A percentile compares a stretch with the other conserved stretches of the same genome.
Evolutionary conservation across 2,329 filamentous ascomycete species (phyloP).

Genomic region (Pyrenophora tritici-repentis): DNA sequence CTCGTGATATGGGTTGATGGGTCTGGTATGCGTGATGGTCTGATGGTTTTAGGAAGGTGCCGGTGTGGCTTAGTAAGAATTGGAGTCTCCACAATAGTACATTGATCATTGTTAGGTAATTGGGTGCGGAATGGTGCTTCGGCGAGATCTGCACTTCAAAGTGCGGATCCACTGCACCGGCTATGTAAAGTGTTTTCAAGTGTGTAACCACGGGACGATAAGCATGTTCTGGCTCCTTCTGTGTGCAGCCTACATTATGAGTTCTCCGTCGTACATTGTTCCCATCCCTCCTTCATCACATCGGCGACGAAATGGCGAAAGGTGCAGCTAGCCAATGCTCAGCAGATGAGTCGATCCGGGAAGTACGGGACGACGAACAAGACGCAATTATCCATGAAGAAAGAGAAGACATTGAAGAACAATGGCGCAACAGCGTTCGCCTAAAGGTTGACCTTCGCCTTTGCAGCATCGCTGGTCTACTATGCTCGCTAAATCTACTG

Average conservation of each 20-base stretch:
- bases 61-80: not conserved
- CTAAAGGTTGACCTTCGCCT: slow-evolving; percentile 70
- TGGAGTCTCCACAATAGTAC: not conserved
- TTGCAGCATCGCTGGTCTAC: slow-evolving; percentile 72
- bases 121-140: slow-evolving; percentile 8
- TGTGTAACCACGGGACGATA: slow-evolving; percentile 17
- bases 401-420: slow-evolving; percentile 19
- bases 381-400: slow-evolving; percentile 11
- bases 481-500: slow-evolving; percentile 71
- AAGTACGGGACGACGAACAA: slow-evolving; percentile 19
- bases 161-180: slow-evolving; percentile 15
- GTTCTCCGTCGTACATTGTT: not conserved
- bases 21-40: not conserved
- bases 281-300: not conserved
- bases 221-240: slow-evolving; percentile 18
- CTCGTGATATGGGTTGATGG: not conserved
- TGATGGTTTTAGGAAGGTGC: not conserved
- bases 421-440: slow-evolving; percentile 57
- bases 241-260: slow-evolving; percentile 8
- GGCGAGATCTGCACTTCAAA: slow-evolving; percentile 12
- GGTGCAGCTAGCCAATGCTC: slow-evolving; percentile 18
- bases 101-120: slow-evolving; percentile 17
- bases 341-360: slow-evolving; percentile 18
- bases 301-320: slow-evolving; percentile 21
- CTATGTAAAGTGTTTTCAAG: slow-evolving; percentile 4